A percentile compares a stretch with the other conserved stretches of the same genome.
These are phyloP conservation scores for Pezicula rhizophila DNA, from an alignment of 2,329 filamentous ascomycete species.

Conservation along the genomic window DNA sequence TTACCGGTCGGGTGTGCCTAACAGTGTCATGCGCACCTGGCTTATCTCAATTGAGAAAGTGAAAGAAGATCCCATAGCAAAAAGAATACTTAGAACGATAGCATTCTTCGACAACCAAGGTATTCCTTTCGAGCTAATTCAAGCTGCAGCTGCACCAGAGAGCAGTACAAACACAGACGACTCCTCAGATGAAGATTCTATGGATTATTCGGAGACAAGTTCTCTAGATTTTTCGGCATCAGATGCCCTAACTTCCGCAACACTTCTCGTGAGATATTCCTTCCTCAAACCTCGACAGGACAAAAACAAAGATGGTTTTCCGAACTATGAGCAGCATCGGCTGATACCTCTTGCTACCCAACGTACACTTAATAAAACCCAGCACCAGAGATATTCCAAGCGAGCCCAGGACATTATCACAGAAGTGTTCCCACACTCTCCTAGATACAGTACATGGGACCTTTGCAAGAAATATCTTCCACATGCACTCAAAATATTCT, in stretches of 20 bases:
- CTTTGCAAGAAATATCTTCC: constrained; percentile 23
- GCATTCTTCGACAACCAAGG: constrained; percentile 29
- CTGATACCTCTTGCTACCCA: constrained; percentile 10
- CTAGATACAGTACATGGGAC: constrained; percentile 13
- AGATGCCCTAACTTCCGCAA: constrained; percentile 16
- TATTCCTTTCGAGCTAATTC: constrained; percentile 24
- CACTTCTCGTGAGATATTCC: constrained; percentile 29
- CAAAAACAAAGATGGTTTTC: constrained; percentile 2
- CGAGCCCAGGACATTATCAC: constrained; percentile 18
- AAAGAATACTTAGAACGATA: constrained; percentile 25
- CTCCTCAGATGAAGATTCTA: no score
- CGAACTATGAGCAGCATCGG: constrained; percentile 11
- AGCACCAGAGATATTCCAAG: constrained; percentile 18
- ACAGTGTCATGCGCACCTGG: constrained; percentile 31
- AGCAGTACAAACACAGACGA: not conserved
- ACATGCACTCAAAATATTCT: constrained; percentile 21
- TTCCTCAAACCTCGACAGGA: constrained; percentile 21
- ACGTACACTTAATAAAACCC: constrained; percentile 5
- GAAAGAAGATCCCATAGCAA: constrained; percentile 20
- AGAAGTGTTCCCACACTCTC: constrained; percentile 14
- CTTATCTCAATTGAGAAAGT: constrained; percentile 28
- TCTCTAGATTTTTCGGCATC: not conserved
- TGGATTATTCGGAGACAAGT: no score
- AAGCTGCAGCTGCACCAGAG: constrained; percentile 10
- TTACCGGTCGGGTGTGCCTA: constrained; percentile 24